A percentile compares a stretch with the other conserved stretches of the same genome.
phyloP scores from a whole-genome alignment of 352 stramenopile species.

The Phytopythium chamaehyphon region DNA sequence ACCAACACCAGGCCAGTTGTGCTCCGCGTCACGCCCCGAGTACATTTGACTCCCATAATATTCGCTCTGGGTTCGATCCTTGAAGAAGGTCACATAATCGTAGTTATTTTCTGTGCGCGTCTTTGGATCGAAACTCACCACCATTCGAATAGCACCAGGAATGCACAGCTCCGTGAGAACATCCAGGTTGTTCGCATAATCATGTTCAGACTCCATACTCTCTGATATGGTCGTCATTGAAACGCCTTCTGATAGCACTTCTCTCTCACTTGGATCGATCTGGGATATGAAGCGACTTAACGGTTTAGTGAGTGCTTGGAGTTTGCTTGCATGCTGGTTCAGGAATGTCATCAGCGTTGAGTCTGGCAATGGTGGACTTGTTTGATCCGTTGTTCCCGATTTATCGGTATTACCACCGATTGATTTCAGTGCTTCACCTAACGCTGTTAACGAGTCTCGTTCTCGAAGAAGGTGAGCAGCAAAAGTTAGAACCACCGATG shows the following conservation, averaged over 20 bases:
- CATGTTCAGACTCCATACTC: constrained; percentile 74
- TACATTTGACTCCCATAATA: constrained; percentile 74
- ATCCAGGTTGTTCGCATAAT: constrained; percentile 82
- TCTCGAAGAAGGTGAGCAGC: constrained; percentile 27
- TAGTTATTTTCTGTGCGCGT: constrained; percentile 84
- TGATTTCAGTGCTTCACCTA: constrained; percentile 1
- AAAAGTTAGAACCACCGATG: constrained; percentile 37
- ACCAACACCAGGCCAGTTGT: constrained; percentile 79
- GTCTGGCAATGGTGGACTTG: background rate
- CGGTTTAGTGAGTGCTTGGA: constrained; percentile 29
- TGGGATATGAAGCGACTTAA: constrained; percentile 25
- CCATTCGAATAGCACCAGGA: constrained; percentile 61
- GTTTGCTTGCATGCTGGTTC: constrained; percentile 17
- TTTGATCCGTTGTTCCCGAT: no score
- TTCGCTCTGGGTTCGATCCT: constrained; percentile 45
- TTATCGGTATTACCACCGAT: no score
- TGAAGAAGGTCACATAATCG: constrained; percentile 89
- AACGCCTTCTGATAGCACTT: constrained; percentile 36
- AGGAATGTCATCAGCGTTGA: constrained; percentile 11
- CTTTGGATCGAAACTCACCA: constrained; percentile 77
- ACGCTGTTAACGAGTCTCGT: constrained; percentile 11
- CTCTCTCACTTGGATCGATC: constrained; percentile 24
- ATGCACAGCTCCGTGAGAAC: constrained; percentile 66
- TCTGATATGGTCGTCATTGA: constrained; percentile 41
- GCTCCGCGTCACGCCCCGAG: constrained; percentile 62